Evolutionary conservation across 2,329 filamentous ascomycete genomes (phyloP).

Genomic region (Aspergillus japonicus): DNA sequence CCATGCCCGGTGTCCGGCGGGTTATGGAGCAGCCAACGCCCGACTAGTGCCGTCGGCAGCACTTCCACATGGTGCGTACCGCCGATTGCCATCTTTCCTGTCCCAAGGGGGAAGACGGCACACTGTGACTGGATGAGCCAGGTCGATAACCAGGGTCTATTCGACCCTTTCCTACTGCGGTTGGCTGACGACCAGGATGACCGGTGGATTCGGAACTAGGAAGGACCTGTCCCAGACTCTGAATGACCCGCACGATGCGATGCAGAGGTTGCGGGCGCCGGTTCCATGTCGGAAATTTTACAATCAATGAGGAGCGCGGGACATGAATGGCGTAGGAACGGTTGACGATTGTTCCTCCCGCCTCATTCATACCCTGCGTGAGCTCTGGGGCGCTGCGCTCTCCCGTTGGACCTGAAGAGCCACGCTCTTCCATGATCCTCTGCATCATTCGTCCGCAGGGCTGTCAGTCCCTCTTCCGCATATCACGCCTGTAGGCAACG

Average conservation of each 20-base stretch:
- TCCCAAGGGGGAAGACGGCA: conserved; percentile 11
- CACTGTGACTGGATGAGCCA: conserved; percentile 17
- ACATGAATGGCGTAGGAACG: conserved; percentile 8
- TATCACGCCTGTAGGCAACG: conserved; percentile 11
- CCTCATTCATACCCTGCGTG: conserved; percentile 2
- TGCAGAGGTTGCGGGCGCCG: conserved; percentile 20
- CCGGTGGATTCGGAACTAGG: conserved; percentile 22
- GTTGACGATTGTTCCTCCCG: background rate
- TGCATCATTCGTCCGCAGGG: conserved; percentile 9
- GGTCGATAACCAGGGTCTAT: conserved; percentile 21
- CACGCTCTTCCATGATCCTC: conserved; percentile 6
- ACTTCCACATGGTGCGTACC: conserved; percentile 21
- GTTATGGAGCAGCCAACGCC: conserved; percentile 24
- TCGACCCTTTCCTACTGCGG: conserved; percentile 17
- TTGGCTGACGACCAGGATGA: conserved; percentile 21
- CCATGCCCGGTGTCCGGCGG: conserved; percentile 30
- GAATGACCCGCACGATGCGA: conserved; percentile 21
- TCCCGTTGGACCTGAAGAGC: conserved; percentile 5
- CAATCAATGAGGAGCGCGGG: conserved; percentile 12
- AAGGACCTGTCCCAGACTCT: conserved; percentile 17
- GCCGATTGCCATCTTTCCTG: conserved; percentile 16
- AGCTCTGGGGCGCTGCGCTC: background rate
- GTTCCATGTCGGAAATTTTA: conserved; percentile 30
- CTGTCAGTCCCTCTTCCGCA: conserved; percentile 3
- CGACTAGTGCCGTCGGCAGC: conserved; percentile 26